These are phyloP conservation scores for Hymenoscyphus occultus DNA, from an alignment of 2,329 filamentous ascomycete species.

Conservation along the genomic window DNA sequence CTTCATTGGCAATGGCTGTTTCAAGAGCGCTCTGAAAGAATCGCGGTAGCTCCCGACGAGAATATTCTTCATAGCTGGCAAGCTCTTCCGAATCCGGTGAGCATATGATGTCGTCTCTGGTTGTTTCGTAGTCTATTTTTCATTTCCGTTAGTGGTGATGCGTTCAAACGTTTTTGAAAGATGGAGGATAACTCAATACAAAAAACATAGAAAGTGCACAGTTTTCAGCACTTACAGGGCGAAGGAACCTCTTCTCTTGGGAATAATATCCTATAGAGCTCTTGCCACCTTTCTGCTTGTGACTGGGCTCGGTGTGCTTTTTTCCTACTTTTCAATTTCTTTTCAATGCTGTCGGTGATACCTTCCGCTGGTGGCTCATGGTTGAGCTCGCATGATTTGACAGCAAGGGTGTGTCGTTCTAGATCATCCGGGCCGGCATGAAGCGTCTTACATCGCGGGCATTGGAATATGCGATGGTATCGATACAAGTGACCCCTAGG, in stretches of 20 bases:
- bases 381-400: slow-evolving; percentile 6
- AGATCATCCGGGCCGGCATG: slow-evolving; percentile 13
- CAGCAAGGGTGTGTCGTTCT: slow-evolving; percentile 6
- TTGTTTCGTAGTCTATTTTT: slow-evolving; percentile 8
- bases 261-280: slow-evolving; percentile 20
- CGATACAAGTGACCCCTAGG: slow-evolving; percentile 20
- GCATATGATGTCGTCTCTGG: slow-evolving; percentile 3
- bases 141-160: neutral
- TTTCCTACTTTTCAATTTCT: slow-evolving; percentile 17
- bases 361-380: slow-evolving; percentile 6
- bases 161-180: too few relatives aligned
- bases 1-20: neutral
- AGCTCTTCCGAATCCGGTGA: slow-evolving; percentile 8
- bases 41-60: slow-evolving; percentile 8
- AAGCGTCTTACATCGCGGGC: slow-evolving; percentile 16
- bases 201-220: neutral
- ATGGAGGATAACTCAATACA: too few relatives aligned
- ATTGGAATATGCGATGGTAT: slow-evolving; percentile 18
- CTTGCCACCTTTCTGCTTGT: slow-evolving; percentile 19
- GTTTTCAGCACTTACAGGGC: slow-evolving; percentile 10
- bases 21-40: slow-evolving; percentile 9
- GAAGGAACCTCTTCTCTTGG: slow-evolving; percentile 5
- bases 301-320: slow-evolving; percentile 19
- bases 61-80: slow-evolving; percentile 6
- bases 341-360: slow-evolving; percentile 11